phyloP scores from a whole-genome alignment of 495 filamentous ascomycete species.

The Glonium stellatum region DNA sequence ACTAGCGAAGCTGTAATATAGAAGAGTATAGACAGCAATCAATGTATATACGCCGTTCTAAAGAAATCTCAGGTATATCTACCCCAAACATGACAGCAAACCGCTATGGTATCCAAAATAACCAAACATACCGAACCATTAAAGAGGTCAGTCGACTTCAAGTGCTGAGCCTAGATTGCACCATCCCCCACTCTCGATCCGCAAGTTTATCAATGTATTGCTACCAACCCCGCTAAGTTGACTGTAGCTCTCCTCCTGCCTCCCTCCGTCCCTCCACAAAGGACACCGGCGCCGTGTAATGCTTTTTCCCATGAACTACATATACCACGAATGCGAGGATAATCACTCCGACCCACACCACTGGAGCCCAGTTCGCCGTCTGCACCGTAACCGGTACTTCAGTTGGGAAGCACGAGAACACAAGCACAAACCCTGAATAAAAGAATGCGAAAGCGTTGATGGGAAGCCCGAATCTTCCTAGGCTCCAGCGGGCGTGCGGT shows the following conservation, averaged over 20 bases:
- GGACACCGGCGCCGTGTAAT: constrained; percentile 34
- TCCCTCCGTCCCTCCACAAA: constrained; percentile 36
- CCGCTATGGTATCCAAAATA: too few relatives aligned
- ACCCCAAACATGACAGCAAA: too few relatives aligned
- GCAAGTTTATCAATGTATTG: too few relatives aligned
- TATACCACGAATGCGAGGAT: constrained; percentile 26
- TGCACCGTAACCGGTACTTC: constrained; percentile 19
- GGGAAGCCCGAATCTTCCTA: constrained; percentile 31
- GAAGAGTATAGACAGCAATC: too few relatives aligned
- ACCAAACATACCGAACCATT: too few relatives aligned
- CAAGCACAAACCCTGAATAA: constrained; percentile 29
- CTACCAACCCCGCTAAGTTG: too few relatives aligned
- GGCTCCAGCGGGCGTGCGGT: constrained; percentile 31
- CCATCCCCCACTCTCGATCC: too few relatives aligned
- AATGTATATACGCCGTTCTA: too few relatives aligned
- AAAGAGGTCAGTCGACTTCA: too few relatives aligned
- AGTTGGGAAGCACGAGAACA: constrained; percentile 35
- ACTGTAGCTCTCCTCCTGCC: constrained; percentile 30
- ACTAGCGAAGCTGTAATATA: constrained; percentile 17
- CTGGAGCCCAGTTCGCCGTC: constrained; percentile 32
- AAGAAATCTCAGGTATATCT: too few relatives aligned
- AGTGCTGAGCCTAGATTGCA: too few relatives aligned
- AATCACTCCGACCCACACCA: constrained; percentile 31
- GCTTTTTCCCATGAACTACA: constrained; percentile 27
- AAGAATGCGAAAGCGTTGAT: constrained; percentile 36